phyloP scores from a whole-genome alignment of 352 stramenopile genomes.

The Globisporangium paroecandrum region DNA sequence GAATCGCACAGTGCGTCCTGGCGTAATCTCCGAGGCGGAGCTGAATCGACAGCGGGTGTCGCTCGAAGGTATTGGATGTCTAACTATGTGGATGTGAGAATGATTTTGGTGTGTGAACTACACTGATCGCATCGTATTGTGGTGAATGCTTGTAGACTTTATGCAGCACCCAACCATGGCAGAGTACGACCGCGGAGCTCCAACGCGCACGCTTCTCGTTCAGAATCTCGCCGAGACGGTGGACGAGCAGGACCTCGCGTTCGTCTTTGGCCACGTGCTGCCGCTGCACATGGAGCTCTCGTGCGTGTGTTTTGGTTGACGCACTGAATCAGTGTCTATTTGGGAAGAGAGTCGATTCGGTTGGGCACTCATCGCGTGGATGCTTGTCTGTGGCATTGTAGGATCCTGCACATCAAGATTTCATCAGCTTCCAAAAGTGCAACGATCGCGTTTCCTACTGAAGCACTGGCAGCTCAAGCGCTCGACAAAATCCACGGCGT shows the following conservation, averaged over 20 bases:
- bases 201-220: constrained; percentile 31
- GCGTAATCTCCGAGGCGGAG: constrained; percentile 60
- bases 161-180: constrained; percentile 31
- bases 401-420: constrained; percentile 16
- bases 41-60: constrained; percentile 38
- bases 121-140: neutral
- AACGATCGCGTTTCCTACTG: constrained; percentile 24
- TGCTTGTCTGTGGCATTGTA: neutral
- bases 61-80: constrained; percentile 24
- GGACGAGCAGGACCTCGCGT: constrained; percentile 53
- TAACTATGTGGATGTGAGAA: neutral
- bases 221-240: constrained; percentile 39
- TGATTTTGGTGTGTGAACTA: neutral
- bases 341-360: neutral
- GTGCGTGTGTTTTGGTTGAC: constrained; percentile 22
- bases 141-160: constrained; percentile 22
- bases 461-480: constrained; percentile 33
- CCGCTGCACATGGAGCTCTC: constrained; percentile 29
- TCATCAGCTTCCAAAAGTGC: constrained; percentile 2
- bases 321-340: neutral
- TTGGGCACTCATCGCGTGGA: neutral
- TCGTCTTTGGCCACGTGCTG: constrained; percentile 55
- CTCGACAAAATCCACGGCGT: constrained; percentile 48
- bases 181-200: constrained; percentile 30
- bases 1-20: constrained; percentile 24